Evolutionary conservation across 1,284 basidiomycete species (phyloP).

Genomic region (Cutaneotrichosporon sp.): DNA sequence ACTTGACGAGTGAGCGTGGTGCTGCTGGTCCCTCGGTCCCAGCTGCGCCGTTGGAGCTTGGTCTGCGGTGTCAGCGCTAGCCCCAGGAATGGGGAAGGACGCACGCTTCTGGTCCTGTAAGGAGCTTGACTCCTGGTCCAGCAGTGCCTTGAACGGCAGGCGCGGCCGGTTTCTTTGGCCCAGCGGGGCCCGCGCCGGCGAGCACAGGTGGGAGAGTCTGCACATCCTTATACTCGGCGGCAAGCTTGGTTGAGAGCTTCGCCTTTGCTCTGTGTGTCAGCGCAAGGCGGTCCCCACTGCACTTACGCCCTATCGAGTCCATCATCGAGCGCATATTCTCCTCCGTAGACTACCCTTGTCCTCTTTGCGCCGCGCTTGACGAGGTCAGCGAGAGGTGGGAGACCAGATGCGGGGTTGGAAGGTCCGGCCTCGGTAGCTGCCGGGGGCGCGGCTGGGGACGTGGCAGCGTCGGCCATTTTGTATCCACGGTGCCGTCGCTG

Average conservation of each 20-base stretch:
- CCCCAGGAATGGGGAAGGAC: not conserved
- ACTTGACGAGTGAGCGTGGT: conserved; percentile 43
- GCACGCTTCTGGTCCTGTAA: conserved; percentile 2
- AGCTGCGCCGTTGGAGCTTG: not conserved
- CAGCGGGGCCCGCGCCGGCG: conserved; percentile 65
- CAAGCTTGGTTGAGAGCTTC: conserved; percentile 62
- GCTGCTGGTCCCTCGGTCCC: conserved; percentile 3
- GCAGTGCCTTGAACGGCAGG: conserved; percentile 44
- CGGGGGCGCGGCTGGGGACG: not conserved
- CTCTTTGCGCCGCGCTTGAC: conserved; percentile 48
- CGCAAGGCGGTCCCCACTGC: not conserved
- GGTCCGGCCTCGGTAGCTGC: conserved; percentile 22
- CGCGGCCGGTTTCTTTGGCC: conserved; percentile 59
- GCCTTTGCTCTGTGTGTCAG: conserved; percentile 45
- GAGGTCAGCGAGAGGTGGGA: conserved; percentile 46
- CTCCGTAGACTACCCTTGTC: conserved; percentile 48
- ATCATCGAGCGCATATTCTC: conserved; percentile 32
- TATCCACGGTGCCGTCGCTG: no score
- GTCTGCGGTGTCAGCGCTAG: no score
- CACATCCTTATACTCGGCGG: conserved; percentile 78
- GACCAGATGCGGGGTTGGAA: conserved; percentile 13
- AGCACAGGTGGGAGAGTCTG: conserved; percentile 78
- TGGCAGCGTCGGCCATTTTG: no score
- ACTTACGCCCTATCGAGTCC: conserved; percentile 46
- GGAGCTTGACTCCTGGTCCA: conserved; percentile 55